Percentiles rank a stretch among this genome's conserved stretches.
Evolutionary conservation across 1,139 yeast genomes (phyloP).

Genomic region (Scheffersomyces illinoinensis): DNA sequence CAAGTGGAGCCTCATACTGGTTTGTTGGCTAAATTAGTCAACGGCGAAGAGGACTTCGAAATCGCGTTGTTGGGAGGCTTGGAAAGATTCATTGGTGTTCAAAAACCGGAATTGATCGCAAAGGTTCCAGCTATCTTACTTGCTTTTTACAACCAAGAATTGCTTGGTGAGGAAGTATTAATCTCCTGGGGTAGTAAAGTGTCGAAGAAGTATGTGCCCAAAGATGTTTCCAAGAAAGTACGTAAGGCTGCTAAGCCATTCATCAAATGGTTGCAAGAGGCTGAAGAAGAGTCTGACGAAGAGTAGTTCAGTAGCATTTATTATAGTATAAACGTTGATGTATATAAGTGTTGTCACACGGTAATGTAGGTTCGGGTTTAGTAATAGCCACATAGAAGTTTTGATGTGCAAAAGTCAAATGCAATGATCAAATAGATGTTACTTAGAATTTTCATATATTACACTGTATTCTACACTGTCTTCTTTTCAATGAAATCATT

Average conservation of each 20-base stretch:
- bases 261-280: conserved; percentile 90
- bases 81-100: conserved; percentile 88
- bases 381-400: background rate
- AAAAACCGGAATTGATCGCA: conserved; percentile 73
- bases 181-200: conserved; percentile 88
- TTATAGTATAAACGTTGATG: background rate
- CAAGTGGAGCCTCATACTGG: conserved; percentile 82
- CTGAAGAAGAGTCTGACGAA: conserved; percentile 69
- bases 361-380: conserved; percentile 11
- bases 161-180: conserved; percentile 80
- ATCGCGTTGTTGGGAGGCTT: conserved; percentile 92
- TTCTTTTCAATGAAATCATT: too few relatives aligned
- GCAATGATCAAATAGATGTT: too few relatives aligned
- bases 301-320: conserved; percentile 26
- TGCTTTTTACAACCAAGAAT: conserved; percentile 77
- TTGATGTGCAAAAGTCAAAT: too few relatives aligned
- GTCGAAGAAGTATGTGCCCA: conserved; percentile 90
- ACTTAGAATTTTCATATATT: too few relatives aligned
- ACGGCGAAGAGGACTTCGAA: conserved; percentile 66
- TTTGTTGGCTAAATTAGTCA: conserved; percentile 73
- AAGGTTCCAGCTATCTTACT: conserved; percentile 79
- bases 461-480: too few relatives aligned
- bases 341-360: background rate
- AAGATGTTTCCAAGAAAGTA: conserved; percentile 88
- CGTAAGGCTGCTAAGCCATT: conserved; percentile 97